Percentiles rank a stretch among this genome's conserved stretches.
These are phyloP conservation scores for Fraxinus latifolia DNA, from an alignment of 305 asterid genomes.

Conservation along the genomic window DNA sequence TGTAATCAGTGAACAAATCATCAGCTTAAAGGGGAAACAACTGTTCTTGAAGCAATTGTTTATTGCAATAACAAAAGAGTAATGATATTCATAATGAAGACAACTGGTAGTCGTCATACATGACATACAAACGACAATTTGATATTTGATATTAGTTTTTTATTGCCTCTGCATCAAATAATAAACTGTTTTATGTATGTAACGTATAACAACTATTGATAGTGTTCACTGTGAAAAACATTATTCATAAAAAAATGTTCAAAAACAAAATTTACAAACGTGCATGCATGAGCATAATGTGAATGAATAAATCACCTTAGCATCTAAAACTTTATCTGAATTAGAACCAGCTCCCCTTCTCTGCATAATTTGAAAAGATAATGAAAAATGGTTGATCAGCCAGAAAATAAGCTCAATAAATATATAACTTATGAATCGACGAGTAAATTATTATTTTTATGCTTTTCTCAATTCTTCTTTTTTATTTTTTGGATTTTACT, in stretches of 20 bases:
- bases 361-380: conserved; percentile 44
- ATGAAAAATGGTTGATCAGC: background rate
- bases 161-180: too few relatives aligned
- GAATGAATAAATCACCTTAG: conserved; percentile 54
- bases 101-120: too few relatives aligned
- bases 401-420: background rate
- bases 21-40: conserved; percentile 20
- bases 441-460: background rate
- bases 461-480: background rate
- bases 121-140: too few relatives aligned
- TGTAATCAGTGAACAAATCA: conserved; percentile 29
- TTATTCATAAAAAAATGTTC: background rate
- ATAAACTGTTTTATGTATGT: too few relatives aligned
- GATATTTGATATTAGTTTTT: too few relatives aligned
- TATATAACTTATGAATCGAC: conserved; percentile 13
- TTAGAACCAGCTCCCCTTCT: conserved; percentile 65
- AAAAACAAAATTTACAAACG: conserved; percentile 5
- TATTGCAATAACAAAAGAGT: background rate
- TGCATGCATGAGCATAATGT: conserved; percentile 36
- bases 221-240: too few relatives aligned
- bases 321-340: conserved; percentile 65
- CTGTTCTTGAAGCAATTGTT: background rate
- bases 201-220: too few relatives aligned
- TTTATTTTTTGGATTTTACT: background rate
- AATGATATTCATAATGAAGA: too few relatives aligned